Evolutionary conservation across 2,329 filamentous ascomycete species (phyloP).

Genomic region (Pestalotiopsis sp.): DNA sequence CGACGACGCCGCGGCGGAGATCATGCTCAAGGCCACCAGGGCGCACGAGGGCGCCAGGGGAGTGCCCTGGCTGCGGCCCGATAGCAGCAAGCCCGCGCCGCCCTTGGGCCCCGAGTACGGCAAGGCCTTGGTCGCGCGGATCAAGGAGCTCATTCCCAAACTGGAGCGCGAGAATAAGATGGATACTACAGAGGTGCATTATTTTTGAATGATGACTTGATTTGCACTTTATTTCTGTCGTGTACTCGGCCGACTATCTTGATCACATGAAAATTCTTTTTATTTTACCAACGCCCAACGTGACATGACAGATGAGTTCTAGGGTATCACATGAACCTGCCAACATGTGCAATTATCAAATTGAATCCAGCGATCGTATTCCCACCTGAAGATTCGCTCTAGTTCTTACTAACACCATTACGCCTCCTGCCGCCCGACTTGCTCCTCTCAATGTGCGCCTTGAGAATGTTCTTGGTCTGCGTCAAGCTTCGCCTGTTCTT

Average conservation of each 20-base stretch:
- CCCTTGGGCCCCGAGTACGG: conserved; percentile 25
- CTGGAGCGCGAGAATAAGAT: conserved; percentile 18
- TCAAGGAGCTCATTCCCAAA: conserved; percentile 19
- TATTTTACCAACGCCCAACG: no score
- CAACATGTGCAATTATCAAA: no score
- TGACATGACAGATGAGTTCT: no score
- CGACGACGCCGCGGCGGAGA: conserved; percentile 18
- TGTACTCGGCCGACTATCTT: no score
- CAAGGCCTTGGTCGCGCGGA: conserved; percentile 21
- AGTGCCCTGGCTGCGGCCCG: conserved; percentile 26
- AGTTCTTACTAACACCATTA: conserved; percentile 52
- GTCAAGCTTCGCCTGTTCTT: conserved; percentile 95
- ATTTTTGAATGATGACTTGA: conserved; percentile 1
- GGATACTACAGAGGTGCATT: conserved; percentile 16
- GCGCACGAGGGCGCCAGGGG: conserved; percentile 13
- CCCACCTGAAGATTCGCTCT: not conserved
- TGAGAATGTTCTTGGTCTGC: conserved; percentile 79
- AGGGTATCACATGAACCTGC: no score
- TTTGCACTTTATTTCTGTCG: no score
- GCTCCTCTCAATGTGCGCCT: conserved; percentile 78
- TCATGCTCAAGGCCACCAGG: conserved; percentile 19
- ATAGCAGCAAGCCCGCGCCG: conserved; percentile 22
- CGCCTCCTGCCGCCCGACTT: conserved; percentile 83
- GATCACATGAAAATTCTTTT: no score
- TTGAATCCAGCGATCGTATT: not conserved